Conservation (phyloP, 2,329 filamentous ascomycete species). For the Pyrenophora graminea region DNA sequence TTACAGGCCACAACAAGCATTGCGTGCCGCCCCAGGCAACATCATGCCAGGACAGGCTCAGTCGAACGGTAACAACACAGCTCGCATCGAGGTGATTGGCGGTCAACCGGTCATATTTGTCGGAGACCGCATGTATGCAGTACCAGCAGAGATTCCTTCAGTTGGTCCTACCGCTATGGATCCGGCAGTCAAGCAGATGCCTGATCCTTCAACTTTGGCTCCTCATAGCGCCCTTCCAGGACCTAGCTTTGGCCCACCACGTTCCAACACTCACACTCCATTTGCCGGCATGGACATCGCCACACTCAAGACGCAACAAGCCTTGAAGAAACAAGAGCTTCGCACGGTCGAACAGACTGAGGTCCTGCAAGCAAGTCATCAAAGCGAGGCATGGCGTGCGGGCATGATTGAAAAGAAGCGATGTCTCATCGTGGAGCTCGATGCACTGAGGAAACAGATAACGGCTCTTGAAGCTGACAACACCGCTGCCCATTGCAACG, state of each 20-base stretch:
- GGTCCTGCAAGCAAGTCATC: constrained; percentile 38
- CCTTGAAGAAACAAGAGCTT: constrained; percentile 41
- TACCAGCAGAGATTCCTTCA: constrained; percentile 29
- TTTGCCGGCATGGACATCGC: constrained; percentile 31
- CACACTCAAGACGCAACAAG: constrained; percentile 35
- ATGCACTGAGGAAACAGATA: constrained; percentile 43
- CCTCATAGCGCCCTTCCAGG: constrained; percentile 18
- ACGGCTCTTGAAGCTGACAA: constrained; percentile 29
- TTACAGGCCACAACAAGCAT: constrained; percentile 30
- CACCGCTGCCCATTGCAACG: constrained; percentile 10
- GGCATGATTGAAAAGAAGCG: constrained; percentile 44
- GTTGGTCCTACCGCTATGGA: constrained; percentile 17
- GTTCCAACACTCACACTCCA: constrained; percentile 26
- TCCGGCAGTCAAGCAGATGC: constrained; percentile 16
- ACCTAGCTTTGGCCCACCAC: constrained; percentile 16
- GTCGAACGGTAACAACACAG: constrained; percentile 23
- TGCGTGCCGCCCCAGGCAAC: constrained; percentile 28
- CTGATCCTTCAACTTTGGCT: constrained; percentile 14
- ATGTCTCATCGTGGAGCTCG: constrained; percentile 42
- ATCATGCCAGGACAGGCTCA: constrained; percentile 32
- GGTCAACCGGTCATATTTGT: constrained; percentile 40
- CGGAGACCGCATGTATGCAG: constrained; percentile 39
- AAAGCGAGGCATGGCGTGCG: constrained; percentile 40
- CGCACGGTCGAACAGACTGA: constrained; percentile 44
- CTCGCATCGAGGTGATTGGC: constrained; percentile 37